These are phyloP conservation scores for Laguncularia racemosa DNA, from an alignment of 345 rosid species.

Conservation along the genomic window DNA sequence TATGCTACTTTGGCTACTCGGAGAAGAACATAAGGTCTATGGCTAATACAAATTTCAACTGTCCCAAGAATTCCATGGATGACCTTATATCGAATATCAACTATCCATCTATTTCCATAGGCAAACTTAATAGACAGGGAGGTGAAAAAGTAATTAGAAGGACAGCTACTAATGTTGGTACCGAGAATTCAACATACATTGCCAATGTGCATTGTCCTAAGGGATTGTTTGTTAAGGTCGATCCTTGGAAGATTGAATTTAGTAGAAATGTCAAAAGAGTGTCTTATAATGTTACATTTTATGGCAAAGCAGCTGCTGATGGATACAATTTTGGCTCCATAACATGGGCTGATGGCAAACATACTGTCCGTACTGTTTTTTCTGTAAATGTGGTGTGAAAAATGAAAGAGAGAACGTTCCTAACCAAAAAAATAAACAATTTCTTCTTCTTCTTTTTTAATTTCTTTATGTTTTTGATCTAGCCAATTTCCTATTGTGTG, in stretches of 20 bases:
- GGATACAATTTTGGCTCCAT: conserved; percentile 61
- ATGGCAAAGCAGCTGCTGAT: conserved; percentile 32
- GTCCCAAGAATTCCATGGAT: conserved; percentile 26
- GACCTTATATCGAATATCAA: conserved; percentile 51
- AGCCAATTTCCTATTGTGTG: no score
- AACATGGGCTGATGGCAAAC: conserved; percentile 47
- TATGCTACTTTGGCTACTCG: conserved; percentile 51
- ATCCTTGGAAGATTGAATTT: conserved; percentile 39
- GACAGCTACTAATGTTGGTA: conserved; percentile 55
- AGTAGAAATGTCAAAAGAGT: conserved; percentile 13
- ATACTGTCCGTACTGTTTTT: conserved; percentile 45
- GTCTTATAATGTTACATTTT: conserved; percentile 38
- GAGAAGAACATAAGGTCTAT: conserved; percentile 42
- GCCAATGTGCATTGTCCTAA: conserved; percentile 34
- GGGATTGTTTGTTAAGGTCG: conserved; percentile 48
- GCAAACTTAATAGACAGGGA: conserved; percentile 26
- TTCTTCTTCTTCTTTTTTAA: no score
- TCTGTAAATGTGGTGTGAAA: conserved; percentile 37
- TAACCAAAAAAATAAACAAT: no score
- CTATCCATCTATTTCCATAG: conserved; percentile 71
- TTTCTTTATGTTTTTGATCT: no score
- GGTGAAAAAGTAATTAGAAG: conserved; percentile 23
- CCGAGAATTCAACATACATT: conserved; percentile 37
- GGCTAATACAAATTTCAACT: conserved; percentile 35
- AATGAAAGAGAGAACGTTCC: no score